Conservation (phyloP, 1,284 basidiomycete species). For the Tilletia horrida region DNA sequence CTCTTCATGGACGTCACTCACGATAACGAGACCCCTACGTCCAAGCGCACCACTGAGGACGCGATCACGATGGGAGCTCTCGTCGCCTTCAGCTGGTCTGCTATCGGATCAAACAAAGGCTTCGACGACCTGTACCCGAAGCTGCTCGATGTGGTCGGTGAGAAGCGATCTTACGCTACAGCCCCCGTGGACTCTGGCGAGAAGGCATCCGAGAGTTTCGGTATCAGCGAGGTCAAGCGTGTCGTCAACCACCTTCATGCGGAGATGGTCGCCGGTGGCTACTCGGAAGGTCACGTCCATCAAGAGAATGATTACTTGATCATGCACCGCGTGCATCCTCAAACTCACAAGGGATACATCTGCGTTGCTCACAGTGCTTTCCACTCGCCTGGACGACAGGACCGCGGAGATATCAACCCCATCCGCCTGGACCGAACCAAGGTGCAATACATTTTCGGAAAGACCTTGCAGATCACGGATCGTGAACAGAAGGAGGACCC, state of each 20-base stretch:
- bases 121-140: conserved; percentile 49
- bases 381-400: conserved; percentile 31
- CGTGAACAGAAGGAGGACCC: conserved; percentile 27
- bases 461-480: conserved; percentile 36
- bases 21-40: conserved; percentile 49
- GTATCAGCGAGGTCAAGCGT: conserved; percentile 31
- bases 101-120: conserved; percentile 47
- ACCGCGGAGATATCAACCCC: conserved; percentile 37
- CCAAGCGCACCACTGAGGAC: conserved; percentile 47
- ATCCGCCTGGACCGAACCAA: conserved; percentile 41
- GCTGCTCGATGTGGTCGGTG: conserved; percentile 42
- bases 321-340: conserved; percentile 46
- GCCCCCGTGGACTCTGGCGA: conserved; percentile 34
- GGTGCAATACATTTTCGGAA: conserved; percentile 42
- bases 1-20: conserved; percentile 52
- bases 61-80: conserved; percentile 50
- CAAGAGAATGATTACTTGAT: conserved; percentile 45
- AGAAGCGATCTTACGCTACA: conserved; percentile 38
- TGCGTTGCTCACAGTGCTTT: conserved; percentile 47
- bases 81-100: conserved; percentile 49
- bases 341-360: conserved; percentile 46
- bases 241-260: conserved; percentile 47
- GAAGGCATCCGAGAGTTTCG: background rate
- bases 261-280: conserved; percentile 47
- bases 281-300: conserved; percentile 44